Base-by-base conservation (phyloP, 257 asterid genomes). In the Schizonepeta tenuifolia region DNA sequence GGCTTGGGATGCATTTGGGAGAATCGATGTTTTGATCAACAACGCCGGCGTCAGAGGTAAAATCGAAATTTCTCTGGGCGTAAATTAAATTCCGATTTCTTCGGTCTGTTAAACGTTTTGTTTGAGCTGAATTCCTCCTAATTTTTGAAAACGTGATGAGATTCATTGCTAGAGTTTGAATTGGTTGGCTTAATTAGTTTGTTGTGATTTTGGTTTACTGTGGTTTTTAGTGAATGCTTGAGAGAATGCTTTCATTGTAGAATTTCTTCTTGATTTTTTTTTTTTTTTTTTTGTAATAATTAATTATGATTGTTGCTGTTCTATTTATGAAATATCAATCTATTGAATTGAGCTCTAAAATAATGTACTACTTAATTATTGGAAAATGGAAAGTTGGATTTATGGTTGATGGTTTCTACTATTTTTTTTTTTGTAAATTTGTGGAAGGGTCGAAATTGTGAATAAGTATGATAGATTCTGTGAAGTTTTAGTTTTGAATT, bases 1-100 rank as follows among this genome's bases (percentile, higher is more conserved):
- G 74, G 94, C 94, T 66, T 87, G 92, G 92, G 85, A 77, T 24
- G 87, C 85, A 0, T 89, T 87, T 47, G 96, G 90, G 35, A 78
- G 75, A 41, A 84, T 89, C 6, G 93, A 87, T 72, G 91, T 65
- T 61, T 78, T 89, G 80, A 74, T 89, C 69, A 89, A 89, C 41
- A 89, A 89, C 53, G 96, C 93, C 5, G 95, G 90, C 26, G 13
- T 87, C 38, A 77, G 89, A 84, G 91, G 93, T 83, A 53, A 41
- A 66, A 24, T 6, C 11, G 14, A 3, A 60, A n/a, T 40, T 35
- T 11, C 13, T 58, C 24, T 68, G 1, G 36, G 36, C 36, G 36
- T 4, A 31, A 31, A 5, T 31, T 31, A 9, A 7, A 14, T 74
- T 21, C 41, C 17, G 8, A 20, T 28, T 28, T 33, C 3, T 33